These are phyloP conservation scores for Sporothrix dimorphospora DNA, from an alignment of 2,329 filamentous ascomycete species.

Conservation along the genomic window DNA sequence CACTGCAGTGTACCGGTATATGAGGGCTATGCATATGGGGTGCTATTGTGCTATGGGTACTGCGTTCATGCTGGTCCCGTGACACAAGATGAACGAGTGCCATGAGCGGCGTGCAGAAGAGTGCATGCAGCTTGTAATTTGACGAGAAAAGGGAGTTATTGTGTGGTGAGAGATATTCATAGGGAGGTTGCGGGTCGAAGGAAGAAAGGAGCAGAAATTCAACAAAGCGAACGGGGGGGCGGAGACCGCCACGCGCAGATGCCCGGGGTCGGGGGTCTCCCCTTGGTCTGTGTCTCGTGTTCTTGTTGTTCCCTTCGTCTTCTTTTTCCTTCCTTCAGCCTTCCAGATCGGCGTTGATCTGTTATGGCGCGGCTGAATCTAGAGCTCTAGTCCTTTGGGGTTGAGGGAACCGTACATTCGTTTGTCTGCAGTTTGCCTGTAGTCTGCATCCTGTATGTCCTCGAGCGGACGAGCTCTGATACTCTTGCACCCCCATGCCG, in stretches of 20 bases:
- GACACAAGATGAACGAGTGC: not conserved
- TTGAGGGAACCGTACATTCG: not conserved
- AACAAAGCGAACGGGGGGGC: not conserved
- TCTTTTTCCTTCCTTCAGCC: not conserved
- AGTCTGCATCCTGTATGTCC: not conserved
- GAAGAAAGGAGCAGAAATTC: not conserved
- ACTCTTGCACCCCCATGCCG: not conserved
- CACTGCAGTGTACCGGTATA: not conserved
- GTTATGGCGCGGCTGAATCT: not conserved
- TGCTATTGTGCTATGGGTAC: not conserved
- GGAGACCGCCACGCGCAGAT: constrained; percentile 14
- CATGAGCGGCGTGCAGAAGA: not conserved
- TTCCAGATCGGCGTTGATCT: constrained; percentile 9
- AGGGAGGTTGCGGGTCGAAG: not conserved
- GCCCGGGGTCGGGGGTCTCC: not conserved
- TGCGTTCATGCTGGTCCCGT: not conserved
- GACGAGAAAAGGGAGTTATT: not conserved
- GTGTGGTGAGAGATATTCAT: not conserved
- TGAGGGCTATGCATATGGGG: not conserved
- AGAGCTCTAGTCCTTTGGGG: not conserved
- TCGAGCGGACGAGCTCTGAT: not conserved
- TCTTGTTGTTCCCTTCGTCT: not conserved
- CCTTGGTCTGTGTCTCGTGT: not conserved
- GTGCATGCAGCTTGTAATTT: not conserved
- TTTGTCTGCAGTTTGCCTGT: not conserved